phyloP scores from a whole-genome alignment of 2,329 filamentous ascomycete species.

The Fusarium setosum region DNA sequence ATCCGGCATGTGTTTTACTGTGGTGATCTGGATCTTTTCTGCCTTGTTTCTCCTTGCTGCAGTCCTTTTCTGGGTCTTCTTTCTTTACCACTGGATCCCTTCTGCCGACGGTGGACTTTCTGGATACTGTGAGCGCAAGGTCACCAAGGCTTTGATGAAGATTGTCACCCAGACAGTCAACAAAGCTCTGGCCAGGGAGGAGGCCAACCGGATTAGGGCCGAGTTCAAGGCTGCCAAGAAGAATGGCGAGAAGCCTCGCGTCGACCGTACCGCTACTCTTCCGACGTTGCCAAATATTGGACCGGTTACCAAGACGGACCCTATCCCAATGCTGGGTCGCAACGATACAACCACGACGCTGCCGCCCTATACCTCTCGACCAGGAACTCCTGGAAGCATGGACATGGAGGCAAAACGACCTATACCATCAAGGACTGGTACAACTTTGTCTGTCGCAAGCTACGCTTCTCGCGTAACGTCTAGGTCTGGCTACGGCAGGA shows the following conservation, averaged over 20 bases:
- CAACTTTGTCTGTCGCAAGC: conserved; percentile 68
- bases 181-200: conserved; percentile 85
- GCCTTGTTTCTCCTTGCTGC: conserved; percentile 81
- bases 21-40: conserved; percentile 89
- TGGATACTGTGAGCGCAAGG: conserved; percentile 90
- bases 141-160: conserved; percentile 84
- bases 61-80: conserved; percentile 83
- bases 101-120: conserved; percentile 81
- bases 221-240: conserved; percentile 64
- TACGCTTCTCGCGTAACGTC: conserved; percentile 75
- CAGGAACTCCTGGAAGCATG: conserved; percentile 63
- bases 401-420: conserved; percentile 66
- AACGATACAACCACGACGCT: conserved; percentile 72
- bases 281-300: conserved; percentile 65
- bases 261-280: conserved; percentile 73
- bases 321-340: conserved; percentile 68
- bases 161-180: conserved; percentile 91
- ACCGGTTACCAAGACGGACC: conserved; percentile 56
- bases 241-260: conserved; percentile 60
- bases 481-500: conserved; percentile 61
- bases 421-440: conserved; percentile 59
- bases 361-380: conserved; percentile 71
- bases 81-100: conserved; percentile 93
- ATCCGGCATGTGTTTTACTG: conserved; percentile 91
- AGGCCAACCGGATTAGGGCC: conserved; percentile 66